Evolutionary conservation across 768 basidiomycete genomes (phyloP).

Genomic region (Xerocomellus amylosporus): DNA sequence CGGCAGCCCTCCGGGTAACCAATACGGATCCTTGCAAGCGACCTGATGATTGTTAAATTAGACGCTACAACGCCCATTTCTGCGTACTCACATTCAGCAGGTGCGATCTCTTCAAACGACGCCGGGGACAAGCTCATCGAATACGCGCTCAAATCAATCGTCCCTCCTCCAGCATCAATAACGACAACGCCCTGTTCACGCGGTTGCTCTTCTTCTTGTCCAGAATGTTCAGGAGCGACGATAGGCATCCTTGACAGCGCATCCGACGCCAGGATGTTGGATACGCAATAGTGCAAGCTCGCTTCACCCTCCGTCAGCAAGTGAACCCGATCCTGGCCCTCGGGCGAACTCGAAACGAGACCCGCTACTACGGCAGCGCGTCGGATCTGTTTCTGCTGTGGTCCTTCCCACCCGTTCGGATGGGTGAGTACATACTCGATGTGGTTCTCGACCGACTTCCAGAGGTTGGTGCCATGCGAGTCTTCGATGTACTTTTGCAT

Average conservation of each 20-base stretch:
- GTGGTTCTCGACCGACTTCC: conserved; percentile 41
- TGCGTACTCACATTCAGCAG: conserved; percentile 33
- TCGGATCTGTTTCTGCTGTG: conserved; percentile 56
- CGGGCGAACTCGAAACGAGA: conserved; percentile 41
- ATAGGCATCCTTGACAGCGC: conserved; percentile 16
- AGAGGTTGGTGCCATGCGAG: conserved; percentile 44
- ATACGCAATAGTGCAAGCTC: conserved; percentile 55
- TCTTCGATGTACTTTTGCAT: conserved; percentile 47
- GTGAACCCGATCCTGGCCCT: conserved; percentile 43
- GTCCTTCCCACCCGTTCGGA: conserved; percentile 65
- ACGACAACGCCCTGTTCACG: conserved; percentile 39
- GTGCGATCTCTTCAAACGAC: conserved; percentile 39
- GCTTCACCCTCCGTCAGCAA: conserved; percentile 69
- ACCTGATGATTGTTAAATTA: conserved; percentile 26
- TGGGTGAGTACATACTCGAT: conserved; percentile 57
- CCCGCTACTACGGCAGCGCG: conserved; percentile 51
- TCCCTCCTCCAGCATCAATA: conserved; percentile 51
- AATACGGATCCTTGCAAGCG: conserved; percentile 41
- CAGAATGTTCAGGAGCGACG: conserved; percentile 17
- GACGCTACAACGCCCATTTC: not conserved
- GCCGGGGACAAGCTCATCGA: conserved; percentile 39
- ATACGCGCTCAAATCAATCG: conserved; percentile 43
- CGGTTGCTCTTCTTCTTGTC: conserved; percentile 21
- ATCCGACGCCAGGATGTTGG: conserved; percentile 43
- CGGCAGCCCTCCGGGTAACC: conserved; percentile 36